These are phyloP conservation scores for Picochlorum sp. DNA, from an alignment of 139 green algal species.

Conservation along the genomic window DNA sequence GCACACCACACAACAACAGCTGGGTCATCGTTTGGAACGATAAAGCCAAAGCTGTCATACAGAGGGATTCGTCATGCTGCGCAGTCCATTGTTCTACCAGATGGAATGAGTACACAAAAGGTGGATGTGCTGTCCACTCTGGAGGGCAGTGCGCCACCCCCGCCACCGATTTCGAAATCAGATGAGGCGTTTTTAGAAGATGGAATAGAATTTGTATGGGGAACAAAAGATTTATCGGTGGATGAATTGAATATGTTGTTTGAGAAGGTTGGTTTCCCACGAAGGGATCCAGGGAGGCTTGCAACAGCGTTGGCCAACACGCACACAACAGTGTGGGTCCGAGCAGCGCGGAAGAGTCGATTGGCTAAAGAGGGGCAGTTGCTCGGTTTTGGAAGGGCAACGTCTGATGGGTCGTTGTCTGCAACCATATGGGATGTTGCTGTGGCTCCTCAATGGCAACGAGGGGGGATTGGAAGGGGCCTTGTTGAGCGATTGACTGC, in stretches of 20 bases:
- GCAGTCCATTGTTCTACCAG: conserved; percentile 1
- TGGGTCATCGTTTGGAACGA: background rate
- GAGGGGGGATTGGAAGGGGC: conserved; percentile 57
- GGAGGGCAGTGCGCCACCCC: background rate
- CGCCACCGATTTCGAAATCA: conserved; percentile 37
- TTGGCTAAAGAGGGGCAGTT: conserved; percentile 36
- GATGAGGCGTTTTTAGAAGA: conserved; percentile 51
- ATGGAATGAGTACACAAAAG: conserved; percentile 28
- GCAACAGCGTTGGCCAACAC: conserved; percentile 63
- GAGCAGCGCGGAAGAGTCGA: conserved; percentile 36
- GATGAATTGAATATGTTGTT: conserved; percentile 82
- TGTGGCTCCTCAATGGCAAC: conserved; percentile 71
- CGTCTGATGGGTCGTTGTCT: conserved; percentile 63
- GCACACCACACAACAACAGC: no score
- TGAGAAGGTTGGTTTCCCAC: conserved; percentile 73
- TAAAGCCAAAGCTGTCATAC: background rate
- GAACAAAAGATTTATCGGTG: conserved; percentile 44
- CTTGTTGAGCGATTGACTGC: conserved; percentile 71
- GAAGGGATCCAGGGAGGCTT: conserved; percentile 57
- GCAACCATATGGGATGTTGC: conserved; percentile 86
- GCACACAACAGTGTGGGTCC: conserved; percentile 49
- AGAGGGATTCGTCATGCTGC: background rate
- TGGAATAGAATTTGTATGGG: conserved; percentile 68
- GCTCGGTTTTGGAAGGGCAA: conserved; percentile 77
- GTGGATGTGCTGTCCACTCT: conserved; percentile 13